Evolutionary conservation across 371 early-diverging fungal genomes (phyloP).

Genomic region (Saksenaea vasiformis): DNA sequence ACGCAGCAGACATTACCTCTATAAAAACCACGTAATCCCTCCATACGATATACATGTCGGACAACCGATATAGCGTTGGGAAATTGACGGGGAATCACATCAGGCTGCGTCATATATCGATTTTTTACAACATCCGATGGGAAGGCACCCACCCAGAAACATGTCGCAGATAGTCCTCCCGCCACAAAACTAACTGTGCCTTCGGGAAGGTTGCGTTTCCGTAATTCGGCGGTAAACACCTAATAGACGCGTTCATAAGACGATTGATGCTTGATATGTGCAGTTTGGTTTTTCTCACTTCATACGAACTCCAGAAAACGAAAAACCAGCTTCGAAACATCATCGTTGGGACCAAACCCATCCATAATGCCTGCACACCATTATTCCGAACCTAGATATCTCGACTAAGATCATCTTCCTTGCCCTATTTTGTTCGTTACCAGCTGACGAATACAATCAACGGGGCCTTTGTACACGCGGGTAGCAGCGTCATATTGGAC

Average conservation of each 20-base stretch:
- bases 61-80: constrained; percentile 60
- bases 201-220: constrained; percentile 48
- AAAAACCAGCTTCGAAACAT: constrained; percentile 88
- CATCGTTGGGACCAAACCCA: constrained; percentile 81
- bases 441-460: constrained; percentile 82
- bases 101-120: constrained; percentile 89
- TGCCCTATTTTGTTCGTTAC: constrained; percentile 30
- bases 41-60: constrained; percentile 57
- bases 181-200: constrained; percentile 80
- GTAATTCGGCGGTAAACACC: constrained; percentile 54
- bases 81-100: constrained; percentile 63
- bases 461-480: constrained; percentile 78
- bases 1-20: constrained; percentile 37
- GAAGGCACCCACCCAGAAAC: constrained; percentile 87
- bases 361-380: constrained; percentile 82
- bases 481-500: constrained; percentile 84
- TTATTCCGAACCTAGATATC: constrained; percentile 61
- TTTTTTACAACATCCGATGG: constrained; percentile 92
- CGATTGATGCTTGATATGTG: neutral
- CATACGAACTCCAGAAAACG: constrained; percentile 87
- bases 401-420: neutral
- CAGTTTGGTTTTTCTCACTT: constrained; percentile 38
- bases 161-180: constrained; percentile 88
- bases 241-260: constrained; percentile 12
- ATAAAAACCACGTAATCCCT: constrained; percentile 76